Evolutionary conservation across 2,329 filamentous ascomycete species (phyloP).

Genomic region (Cercospora sojina): DNA sequence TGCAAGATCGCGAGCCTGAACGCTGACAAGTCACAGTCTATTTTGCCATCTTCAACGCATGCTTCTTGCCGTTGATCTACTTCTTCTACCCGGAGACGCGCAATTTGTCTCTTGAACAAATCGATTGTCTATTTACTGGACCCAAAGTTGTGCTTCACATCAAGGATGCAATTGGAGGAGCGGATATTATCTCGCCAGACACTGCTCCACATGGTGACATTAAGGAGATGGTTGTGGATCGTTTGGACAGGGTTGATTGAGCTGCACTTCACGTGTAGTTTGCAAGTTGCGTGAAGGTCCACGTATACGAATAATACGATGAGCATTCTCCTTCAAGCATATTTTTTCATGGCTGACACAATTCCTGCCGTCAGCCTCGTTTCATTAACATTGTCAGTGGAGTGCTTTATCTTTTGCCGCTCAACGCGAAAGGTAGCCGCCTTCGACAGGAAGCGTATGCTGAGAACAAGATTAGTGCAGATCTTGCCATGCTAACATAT

Average conservation of each 20-base stretch:
- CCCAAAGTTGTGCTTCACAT: constrained; percentile 24
- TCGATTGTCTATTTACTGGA: constrained; percentile 51
- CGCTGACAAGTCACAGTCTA: constrained; percentile 29
- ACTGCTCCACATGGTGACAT: neutral
- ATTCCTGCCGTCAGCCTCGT: neutral
- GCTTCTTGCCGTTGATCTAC: constrained; percentile 60
- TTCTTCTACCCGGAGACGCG: constrained; percentile 51
- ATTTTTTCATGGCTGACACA: too few species aligned
- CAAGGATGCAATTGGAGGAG: constrained; percentile 15
- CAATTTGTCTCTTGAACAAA: constrained; percentile 52
- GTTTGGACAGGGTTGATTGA: constrained; percentile 2
- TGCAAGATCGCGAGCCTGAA: neutral
- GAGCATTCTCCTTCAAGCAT: neutral
- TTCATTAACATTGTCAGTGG: neutral
- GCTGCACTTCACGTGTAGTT: neutral
- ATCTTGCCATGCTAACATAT: neutral
- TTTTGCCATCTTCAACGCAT: constrained; percentile 53
- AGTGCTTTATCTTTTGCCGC: neutral
- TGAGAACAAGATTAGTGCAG: constrained; percentile 8
- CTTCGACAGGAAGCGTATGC: constrained; percentile 26
- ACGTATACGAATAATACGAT: too few species aligned
- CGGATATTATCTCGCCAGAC: neutral
- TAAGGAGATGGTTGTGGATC: constrained; percentile 15
- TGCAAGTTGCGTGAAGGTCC: neutral
- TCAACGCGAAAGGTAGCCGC: constrained; percentile 19